These are phyloP conservation scores for Chiua virens DNA, from an alignment of 768 basidiomycete genomes.

Conservation along the genomic window DNA sequence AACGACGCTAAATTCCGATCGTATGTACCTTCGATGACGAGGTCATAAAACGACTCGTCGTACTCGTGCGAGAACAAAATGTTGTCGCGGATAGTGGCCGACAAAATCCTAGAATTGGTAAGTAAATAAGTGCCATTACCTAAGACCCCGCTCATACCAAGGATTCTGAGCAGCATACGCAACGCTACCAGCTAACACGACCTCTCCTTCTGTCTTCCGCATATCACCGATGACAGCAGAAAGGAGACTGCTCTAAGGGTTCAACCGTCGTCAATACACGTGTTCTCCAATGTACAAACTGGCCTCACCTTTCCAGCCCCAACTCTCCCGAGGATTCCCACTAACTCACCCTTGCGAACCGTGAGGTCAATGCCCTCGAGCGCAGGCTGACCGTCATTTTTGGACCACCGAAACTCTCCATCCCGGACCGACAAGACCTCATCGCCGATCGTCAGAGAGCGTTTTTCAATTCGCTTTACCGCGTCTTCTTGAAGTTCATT, in stretches of 20 bases:
- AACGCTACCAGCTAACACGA: constrained; percentile 65
- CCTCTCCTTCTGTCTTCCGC: constrained; percentile 70
- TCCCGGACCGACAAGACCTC: constrained; percentile 68
- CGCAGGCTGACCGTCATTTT: constrained; percentile 50
- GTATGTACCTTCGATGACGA: constrained; percentile 70
- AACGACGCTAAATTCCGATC: background rate
- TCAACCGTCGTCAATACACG: background rate
- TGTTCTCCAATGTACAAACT: background rate
- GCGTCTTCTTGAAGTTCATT: constrained; percentile 83
- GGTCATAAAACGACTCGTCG: constrained; percentile 79
- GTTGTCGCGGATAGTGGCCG: constrained; percentile 84
- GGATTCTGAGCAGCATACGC: constrained; percentile 88
- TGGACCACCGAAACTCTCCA: constrained; percentile 84
- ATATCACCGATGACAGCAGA: constrained; percentile 89
- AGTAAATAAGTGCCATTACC: background rate
- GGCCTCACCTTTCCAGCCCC: constrained; percentile 79
- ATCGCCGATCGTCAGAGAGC: constrained; percentile 53
- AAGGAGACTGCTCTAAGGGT: constrained; percentile 61
- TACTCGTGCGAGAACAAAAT: constrained; percentile 90
- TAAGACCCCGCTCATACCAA: constrained; percentile 49
- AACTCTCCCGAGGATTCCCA: constrained; percentile 85
- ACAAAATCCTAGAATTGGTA: constrained; percentile 62
- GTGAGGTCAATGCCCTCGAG: constrained; percentile 77
- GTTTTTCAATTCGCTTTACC: constrained; percentile 48
- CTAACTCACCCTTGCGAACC: constrained; percentile 79